Conservation (phyloP, 441 rosid species). For the Capsella rubella region DNA sequence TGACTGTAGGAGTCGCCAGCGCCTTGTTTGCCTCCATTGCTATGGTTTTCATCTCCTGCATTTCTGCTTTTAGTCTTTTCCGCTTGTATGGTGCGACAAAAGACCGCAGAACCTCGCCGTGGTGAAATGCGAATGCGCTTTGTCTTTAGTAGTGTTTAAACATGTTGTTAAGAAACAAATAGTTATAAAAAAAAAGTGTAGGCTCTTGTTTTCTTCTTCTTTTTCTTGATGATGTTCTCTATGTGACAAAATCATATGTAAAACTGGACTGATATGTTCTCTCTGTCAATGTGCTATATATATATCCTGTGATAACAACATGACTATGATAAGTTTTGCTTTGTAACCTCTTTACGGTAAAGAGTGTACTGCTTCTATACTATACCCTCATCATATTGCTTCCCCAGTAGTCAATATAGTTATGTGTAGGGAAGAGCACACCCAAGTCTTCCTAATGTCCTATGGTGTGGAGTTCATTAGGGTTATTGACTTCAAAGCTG, state of each 20-base stretch:
- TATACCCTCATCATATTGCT: too few relatives aligned
- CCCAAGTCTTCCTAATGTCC: too few relatives aligned
- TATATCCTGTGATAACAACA: constrained; percentile 13
- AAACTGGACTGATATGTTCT: constrained; percentile 2
- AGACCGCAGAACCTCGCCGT: constrained; percentile 44
- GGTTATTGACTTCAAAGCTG: not conserved
- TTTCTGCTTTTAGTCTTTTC: constrained; percentile 85
- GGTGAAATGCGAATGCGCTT: constrained; percentile 38
- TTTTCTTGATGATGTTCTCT: constrained; percentile 1
- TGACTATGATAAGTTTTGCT: not conserved
- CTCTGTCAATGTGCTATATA: constrained; percentile 13
- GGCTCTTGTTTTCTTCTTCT: constrained; percentile 15
- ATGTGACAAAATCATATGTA: constrained; percentile 16
- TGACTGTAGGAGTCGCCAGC: constrained; percentile 61
- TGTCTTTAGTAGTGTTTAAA: not conserved
- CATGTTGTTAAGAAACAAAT: constrained; percentile 10
- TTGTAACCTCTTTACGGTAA: not conserved
- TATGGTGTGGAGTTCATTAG: not conserved
- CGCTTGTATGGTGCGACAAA: constrained; percentile 69
- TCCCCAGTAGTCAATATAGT: too few relatives aligned
- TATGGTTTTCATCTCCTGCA: constrained; percentile 63
- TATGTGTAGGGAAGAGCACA: not conserved
- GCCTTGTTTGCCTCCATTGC: constrained; percentile 62
- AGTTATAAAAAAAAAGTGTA: constrained; percentile 3
- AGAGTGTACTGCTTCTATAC: not conserved